A percentile compares a stretch with the other conserved stretches of the same genome.
Evolutionary conservation across 805 yeast species (phyloP).

Genomic region (Kregervanrija fluxuum): DNA sequence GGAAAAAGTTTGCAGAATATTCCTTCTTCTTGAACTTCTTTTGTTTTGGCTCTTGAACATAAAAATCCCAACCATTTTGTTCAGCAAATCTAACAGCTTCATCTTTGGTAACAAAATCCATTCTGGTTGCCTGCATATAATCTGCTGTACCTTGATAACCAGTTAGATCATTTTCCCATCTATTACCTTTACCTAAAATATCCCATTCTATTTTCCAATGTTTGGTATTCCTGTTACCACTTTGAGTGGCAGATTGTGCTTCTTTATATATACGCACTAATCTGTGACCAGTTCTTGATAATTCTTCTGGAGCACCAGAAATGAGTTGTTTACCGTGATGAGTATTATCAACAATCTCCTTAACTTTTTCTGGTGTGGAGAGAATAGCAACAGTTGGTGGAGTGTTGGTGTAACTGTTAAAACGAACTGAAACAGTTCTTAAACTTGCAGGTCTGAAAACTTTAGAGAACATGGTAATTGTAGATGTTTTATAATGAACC

Average conservation of each 20-base stretch:
- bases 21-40: constrained; percentile 70
- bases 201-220: constrained; percentile 84
- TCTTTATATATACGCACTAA: constrained; percentile 72
- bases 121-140: constrained; percentile 71
- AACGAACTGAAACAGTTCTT: neutral
- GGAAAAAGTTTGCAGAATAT: constrained; percentile 65
- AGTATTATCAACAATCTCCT: constrained; percentile 12
- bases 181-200: constrained; percentile 61
- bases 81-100: constrained; percentile 67
- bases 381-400: constrained; percentile 10
- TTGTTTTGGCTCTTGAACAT: constrained; percentile 72
- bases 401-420: neutral
- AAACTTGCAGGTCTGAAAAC: neutral
- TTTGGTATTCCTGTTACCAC: constrained; percentile 47
- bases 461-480: constrained; percentile 1
- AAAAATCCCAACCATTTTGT: constrained; percentile 81
- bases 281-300: constrained; percentile 42
- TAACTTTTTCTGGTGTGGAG: constrained; percentile 11
- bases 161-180: constrained; percentile 87
- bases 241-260: constrained; percentile 76
- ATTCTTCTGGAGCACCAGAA: constrained; percentile 72
- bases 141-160: constrained; percentile 80
- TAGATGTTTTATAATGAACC: too few relatives aligned
- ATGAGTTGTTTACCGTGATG: constrained; percentile 44
- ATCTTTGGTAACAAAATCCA: constrained; percentile 69